These are phyloP conservation scores for Lasiosphaeria ovina DNA, from an alignment of 495 filamentous ascomycete genomes.

Conservation along the genomic window DNA sequence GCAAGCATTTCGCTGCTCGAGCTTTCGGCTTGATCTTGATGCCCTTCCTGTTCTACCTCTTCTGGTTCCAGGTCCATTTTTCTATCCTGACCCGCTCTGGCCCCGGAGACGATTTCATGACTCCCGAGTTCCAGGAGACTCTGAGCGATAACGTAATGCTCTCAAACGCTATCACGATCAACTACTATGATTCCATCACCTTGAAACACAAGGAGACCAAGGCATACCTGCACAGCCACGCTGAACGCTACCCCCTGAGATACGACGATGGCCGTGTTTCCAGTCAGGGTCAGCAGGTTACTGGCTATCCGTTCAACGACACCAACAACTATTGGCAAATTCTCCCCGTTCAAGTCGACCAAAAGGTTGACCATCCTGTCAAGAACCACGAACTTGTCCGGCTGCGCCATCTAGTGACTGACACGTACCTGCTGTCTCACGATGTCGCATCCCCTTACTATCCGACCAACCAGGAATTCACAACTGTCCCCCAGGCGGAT, in stretches of 20 bases:
- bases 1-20: slow-evolving; percentile 86
- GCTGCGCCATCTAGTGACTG: slow-evolving; percentile 82
- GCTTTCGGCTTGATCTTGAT: slow-evolving; percentile 78
- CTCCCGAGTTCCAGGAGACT: slow-evolving; percentile 95
- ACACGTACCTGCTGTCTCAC: slow-evolving; percentile 87
- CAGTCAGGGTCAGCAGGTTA: slow-evolving; percentile 96
- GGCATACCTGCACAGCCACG: slow-evolving; percentile 90
- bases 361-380: slow-evolving; percentile 59
- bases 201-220: slow-evolving; percentile 97
- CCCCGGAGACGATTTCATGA: slow-evolving; percentile 98
- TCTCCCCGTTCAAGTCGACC: slow-evolving; percentile 60
- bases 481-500: slow-evolving; percentile 69
- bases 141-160: slow-evolving; percentile 91
- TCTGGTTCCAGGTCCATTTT: slow-evolving; percentile 99
- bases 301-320: slow-evolving; percentile 95
- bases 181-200: slow-evolving; percentile 87
- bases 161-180: slow-evolving; percentile 74
- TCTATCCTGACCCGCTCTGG: slow-evolving; percentile 83
- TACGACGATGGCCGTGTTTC: slow-evolving; percentile 98
- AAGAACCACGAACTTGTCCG: slow-evolving; percentile 84
- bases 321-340: slow-evolving; percentile 99
- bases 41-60: slow-evolving; percentile 96
- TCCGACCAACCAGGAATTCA: slow-evolving; percentile 98
- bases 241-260: slow-evolving; percentile 82
- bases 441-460: slow-evolving; percentile 97